A percentile compares a stretch with the other conserved stretches of the same genome.
Evolutionary conservation across 441 rosid species (phyloP).

Genomic region (Arabidopsis hybrid): DNA sequence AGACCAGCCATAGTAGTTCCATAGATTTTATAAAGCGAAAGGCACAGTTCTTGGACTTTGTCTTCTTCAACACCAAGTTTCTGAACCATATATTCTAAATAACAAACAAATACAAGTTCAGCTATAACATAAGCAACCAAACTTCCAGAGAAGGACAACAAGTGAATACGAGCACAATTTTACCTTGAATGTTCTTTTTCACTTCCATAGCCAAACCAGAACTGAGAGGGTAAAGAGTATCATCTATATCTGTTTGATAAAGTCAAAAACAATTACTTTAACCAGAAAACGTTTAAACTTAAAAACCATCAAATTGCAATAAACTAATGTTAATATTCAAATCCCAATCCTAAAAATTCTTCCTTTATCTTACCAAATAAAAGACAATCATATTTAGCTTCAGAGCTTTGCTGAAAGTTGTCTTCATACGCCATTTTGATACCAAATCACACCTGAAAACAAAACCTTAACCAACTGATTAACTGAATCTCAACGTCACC

Average conservation of each 20-base stretch:
- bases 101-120: too few species aligned
- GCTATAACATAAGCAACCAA: background rate
- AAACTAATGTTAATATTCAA: background rate
- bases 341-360: background rate
- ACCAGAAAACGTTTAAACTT: background rate
- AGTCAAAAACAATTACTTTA: background rate
- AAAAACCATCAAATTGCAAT: conserved; percentile 11
- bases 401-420: conserved; percentile 34
- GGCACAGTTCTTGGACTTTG: conserved; percentile 62
- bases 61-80: conserved; percentile 67
- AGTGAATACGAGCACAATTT: background rate
- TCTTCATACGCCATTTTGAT: conserved; percentile 51
- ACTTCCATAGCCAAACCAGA: conserved; percentile 67
- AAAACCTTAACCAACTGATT: background rate
- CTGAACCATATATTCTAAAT: conserved; percentile 70
- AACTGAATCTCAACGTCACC: conserved; percentile 11
- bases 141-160: conserved; percentile 10
- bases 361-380: conserved; percentile 49
- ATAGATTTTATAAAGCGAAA: conserved; percentile 65
- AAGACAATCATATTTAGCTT: conserved; percentile 54
- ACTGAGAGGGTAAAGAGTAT: conserved; percentile 73
- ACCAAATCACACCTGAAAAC: conserved; percentile 32
- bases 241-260: conserved; percentile 70
- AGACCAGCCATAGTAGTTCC: conserved; percentile 95
- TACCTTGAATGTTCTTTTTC: conserved; percentile 77